A percentile compares a stretch with the other conserved stretches of the same genome.
These are phyloP conservation scores for Kwoniella botswanensis DNA, from an alignment of 768 basidiomycete genomes.

Conservation along the genomic window DNA sequence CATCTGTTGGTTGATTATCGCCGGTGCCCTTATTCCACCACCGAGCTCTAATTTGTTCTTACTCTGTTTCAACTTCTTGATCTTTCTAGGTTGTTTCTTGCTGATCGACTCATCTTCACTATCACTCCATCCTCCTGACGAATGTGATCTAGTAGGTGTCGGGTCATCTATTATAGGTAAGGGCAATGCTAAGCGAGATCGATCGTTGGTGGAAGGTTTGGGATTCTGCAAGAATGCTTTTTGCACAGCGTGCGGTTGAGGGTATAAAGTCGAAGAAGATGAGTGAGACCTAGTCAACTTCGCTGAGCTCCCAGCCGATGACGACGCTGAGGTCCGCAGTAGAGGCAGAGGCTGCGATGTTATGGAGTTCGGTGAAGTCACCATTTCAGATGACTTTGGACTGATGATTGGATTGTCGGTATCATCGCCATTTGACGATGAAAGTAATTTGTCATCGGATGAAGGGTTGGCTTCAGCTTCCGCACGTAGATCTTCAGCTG, in stretches of 20 bases:
- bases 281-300: conserved; percentile 41
- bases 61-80: conserved; percentile 23
- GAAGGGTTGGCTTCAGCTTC: conserved; percentile 25
- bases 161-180: conserved; percentile 11
- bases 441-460: neutral
- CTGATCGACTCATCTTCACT: conserved; percentile 30
- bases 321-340: neutral
- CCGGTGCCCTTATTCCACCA: conserved; percentile 6
- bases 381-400: neutral
- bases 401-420: neutral
- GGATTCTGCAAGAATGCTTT: conserved; percentile 23
- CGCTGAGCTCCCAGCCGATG: conserved; percentile 1
- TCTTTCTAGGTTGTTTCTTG: conserved; percentile 8
- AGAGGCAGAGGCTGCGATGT: conserved; percentile 13
- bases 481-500: conserved; percentile 47
- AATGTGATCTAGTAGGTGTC: neutral
- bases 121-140: conserved; percentile 30
- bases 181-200: conserved; percentile 23
- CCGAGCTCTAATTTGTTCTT: conserved; percentile 5
- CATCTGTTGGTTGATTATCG: conserved; percentile 9
- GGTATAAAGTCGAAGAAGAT: conserved; percentile 17
- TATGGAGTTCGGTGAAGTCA: conserved; percentile 8
- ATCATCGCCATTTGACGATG: neutral
- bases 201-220: conserved; percentile 26
- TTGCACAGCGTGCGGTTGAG: conserved; percentile 19